Conservation (phyloP, 108 stramenopile genomes). For the Phaeodactylum tricornutum region DNA sequence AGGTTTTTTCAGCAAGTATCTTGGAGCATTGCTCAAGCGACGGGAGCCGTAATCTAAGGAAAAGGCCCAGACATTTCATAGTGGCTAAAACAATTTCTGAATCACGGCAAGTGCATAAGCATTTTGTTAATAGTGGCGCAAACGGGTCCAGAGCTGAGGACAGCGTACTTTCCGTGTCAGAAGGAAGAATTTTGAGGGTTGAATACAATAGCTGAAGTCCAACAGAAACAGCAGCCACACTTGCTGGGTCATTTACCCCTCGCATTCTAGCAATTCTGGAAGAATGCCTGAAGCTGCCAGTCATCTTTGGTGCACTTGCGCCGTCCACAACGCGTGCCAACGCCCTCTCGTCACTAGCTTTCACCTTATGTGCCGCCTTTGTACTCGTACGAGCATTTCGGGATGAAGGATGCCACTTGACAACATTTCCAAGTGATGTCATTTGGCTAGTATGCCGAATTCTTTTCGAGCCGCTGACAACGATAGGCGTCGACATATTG, state of each 20-base stretch:
- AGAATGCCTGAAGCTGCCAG: constrained; percentile 58
- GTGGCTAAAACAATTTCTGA: constrained; percentile 67
- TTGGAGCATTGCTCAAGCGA: constrained; percentile 48
- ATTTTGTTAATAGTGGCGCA: constrained; percentile 67
- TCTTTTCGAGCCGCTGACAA: no score
- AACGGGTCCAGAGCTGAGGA: constrained; percentile 74
- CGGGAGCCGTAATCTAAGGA: constrained; percentile 75
- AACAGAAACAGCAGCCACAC: constrained; percentile 69
- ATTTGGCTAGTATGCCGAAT: no score
- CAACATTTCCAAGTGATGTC: constrained; percentile 38
- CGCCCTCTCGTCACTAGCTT: constrained; percentile 27
- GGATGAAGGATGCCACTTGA: constrained; percentile 65
- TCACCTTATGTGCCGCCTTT: constrained; percentile 38
- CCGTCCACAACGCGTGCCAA: constrained; percentile 64
- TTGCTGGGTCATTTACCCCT: constrained; percentile 54
- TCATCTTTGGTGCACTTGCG: constrained; percentile 74
- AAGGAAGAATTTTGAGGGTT: constrained; percentile 54
- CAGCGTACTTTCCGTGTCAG: constrained; percentile 25
- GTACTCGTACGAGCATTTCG: constrained; percentile 27
- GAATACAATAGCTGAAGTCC: constrained; percentile 75
- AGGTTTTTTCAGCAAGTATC: constrained; percentile 53
- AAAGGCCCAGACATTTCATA: constrained; percentile 61
- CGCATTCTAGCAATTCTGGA: constrained; percentile 15
- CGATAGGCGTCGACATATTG: no score
- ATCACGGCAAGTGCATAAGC: constrained; percentile 60